Percentiles rank a stretch among this genome's conserved stretches.
These are phyloP conservation scores for Lithohypha guttulata DNA, from an alignment of 2,329 filamentous ascomycete genomes.

Conservation along the genomic window DNA sequence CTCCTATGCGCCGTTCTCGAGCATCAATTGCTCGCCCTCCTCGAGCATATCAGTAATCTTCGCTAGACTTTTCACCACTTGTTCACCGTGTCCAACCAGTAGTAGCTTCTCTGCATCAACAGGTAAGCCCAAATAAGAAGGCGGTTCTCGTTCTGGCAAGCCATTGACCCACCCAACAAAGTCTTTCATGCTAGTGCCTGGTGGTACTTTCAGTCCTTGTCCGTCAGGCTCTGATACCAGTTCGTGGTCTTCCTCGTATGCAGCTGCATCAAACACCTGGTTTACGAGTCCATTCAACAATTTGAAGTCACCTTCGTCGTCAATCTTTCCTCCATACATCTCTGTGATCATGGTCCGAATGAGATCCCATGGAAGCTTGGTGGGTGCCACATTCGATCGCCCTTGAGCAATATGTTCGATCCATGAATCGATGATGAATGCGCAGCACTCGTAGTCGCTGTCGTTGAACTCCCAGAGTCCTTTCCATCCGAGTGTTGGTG, in stretches of 20 bases:
- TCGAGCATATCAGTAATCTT: constrained; percentile 81
- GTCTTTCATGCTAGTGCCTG: constrained; percentile 69
- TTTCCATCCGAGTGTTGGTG: constrained; percentile 90
- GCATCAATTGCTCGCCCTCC: constrained; percentile 84
- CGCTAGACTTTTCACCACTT: constrained; percentile 72
- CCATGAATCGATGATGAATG: constrained; percentile 93
- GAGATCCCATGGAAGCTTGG: constrained; percentile 95
- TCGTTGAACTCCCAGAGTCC: constrained; percentile 99
- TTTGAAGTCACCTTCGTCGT: constrained; percentile 74
- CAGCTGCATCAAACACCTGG: constrained; percentile 69
- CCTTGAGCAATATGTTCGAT: constrained; percentile 70
- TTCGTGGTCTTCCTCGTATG: constrained; percentile 87
- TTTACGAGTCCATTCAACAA: constrained; percentile 63
- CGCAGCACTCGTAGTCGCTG: constrained; percentile 97
- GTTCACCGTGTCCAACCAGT: constrained; percentile 74
- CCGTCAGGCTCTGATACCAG: constrained; percentile 60
- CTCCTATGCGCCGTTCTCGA: too few species aligned
- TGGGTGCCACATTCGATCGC: constrained; percentile 83
- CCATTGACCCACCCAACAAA: constrained; percentile 87
- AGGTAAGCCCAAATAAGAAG: constrained; percentile 85
- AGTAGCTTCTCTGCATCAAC: constrained; percentile 94
- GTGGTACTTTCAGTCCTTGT: constrained; percentile 60
- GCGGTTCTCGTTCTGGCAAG: constrained; percentile 88
- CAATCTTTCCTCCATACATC: constrained; percentile 96
- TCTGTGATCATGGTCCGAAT: constrained; percentile 81